phyloP scores from a whole-genome alignment of 1,139 yeast species.

The Arxiozyma slooffiae region DNA sequence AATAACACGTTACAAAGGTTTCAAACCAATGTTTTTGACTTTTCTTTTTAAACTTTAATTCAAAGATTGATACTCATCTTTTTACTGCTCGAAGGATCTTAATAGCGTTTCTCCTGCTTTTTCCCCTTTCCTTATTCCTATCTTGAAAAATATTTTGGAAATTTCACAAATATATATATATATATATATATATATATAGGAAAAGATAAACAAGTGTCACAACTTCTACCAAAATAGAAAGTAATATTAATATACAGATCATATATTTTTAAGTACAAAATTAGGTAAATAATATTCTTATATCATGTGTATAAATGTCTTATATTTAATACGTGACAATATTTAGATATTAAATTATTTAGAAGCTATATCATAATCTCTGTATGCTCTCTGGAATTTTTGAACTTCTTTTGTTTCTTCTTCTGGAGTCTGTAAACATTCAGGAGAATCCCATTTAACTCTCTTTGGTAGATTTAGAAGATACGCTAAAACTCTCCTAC shows the following conservation, averaged over 20 bases:
- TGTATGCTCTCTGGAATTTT: constrained; percentile 43
- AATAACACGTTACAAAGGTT: no score
- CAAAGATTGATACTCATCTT: not conserved
- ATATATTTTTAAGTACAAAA: no score
- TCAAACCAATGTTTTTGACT: not conserved
- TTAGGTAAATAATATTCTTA: no score
- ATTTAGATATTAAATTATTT: not conserved
- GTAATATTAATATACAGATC: no score
- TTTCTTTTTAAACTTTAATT: no score
- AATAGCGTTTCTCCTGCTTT: not conserved
- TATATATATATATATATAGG: no score
- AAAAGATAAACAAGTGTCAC: not conserved
- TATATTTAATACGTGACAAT: no score
- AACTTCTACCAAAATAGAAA: not conserved
- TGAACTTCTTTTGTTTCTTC: constrained; percentile 57
- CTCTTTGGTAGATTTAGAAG: constrained; percentile 51
- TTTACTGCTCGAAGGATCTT: not conserved
- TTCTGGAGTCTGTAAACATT: constrained; percentile 47
- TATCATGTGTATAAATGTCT: not conserved
- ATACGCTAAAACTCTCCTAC: constrained; percentile 62
- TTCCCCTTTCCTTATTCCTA: not conserved
- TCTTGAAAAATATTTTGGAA: no score
- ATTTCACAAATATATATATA: no score
- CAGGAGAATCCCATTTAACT: constrained; percentile 53
- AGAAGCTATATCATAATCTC: constrained; percentile 33